These are phyloP conservation scores for Chlamydomonas sp. DNA, from an alignment of 139 green algal species.

Conservation along the genomic window DNA sequence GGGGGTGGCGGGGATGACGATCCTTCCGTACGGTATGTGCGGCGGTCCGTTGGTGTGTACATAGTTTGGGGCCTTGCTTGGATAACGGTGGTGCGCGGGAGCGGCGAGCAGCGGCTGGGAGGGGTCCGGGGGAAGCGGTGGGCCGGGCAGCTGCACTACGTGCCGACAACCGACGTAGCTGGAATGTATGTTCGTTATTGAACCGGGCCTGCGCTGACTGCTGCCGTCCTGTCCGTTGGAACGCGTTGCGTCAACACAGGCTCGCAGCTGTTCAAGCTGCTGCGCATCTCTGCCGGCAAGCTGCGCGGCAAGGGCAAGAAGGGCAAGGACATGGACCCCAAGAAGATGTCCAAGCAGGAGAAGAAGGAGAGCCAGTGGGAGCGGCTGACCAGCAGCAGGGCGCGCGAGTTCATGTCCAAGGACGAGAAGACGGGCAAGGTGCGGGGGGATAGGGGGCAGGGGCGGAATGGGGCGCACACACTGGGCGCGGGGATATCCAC, in stretches of 20 bases:
- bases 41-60: no score
- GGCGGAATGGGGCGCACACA: no score
- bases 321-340: conserved; percentile 37
- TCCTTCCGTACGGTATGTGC: no score
- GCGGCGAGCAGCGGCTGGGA: not conserved
- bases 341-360: conserved; percentile 52
- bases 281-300: conserved; percentile 25
- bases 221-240: no score
- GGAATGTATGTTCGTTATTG: no score
- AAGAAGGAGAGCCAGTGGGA: conserved; percentile 70
- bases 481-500: no score
- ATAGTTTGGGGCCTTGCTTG: no score
- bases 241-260: conserved; percentile 18
- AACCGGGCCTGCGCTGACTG: no score
- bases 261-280: conserved; percentile 33
- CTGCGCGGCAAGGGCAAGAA: conserved; percentile 44
- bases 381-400: conserved; percentile 52
- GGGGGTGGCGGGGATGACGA: not conserved
- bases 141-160: no score
- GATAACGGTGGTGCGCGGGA: not conserved
- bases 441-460: not conserved
- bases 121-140: not conserved
- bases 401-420: conserved; percentile 58
- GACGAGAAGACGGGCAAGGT: conserved; percentile 64
- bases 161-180: no score